A percentile compares a stretch with the other conserved stretches of the same genome.
Evolutionary conservation across 1,284 basidiomycete genomes (phyloP).

Genomic region (Irpex sp.): DNA sequence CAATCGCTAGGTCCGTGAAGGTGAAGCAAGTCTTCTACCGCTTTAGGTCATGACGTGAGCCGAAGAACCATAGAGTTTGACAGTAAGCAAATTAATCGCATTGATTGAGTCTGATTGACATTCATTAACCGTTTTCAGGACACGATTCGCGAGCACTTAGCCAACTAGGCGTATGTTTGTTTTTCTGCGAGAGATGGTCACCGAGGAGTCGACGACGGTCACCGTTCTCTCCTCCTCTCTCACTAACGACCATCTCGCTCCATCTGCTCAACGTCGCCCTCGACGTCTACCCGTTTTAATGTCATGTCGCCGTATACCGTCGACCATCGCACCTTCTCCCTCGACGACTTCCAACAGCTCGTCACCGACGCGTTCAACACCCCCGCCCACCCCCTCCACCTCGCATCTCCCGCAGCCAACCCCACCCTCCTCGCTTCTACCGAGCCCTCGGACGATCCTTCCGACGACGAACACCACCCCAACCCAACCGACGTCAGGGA

Average conservation of each 20-base stretch:
- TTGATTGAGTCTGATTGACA: neutral
- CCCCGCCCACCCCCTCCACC: neutral
- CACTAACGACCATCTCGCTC: neutral
- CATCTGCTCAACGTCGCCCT: neutral
- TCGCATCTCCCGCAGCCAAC: conserved; percentile 1
- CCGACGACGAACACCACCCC: conserved; percentile 6
- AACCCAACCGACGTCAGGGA: neutral
- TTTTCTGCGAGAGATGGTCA: neutral
- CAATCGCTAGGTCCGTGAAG: too few relatives aligned
- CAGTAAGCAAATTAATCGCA: neutral
- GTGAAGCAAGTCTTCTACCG: too few relatives aligned
- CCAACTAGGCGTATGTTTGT: neutral
- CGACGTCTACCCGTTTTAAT: neutral
- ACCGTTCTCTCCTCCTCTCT: neutral
- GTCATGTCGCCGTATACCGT: neutral
- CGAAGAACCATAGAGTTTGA: neutral
- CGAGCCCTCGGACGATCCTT: neutral
- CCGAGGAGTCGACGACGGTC: too few relatives aligned
- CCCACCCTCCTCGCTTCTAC: neutral
- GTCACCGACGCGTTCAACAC: conserved; percentile 9
- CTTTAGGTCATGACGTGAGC: neutral
- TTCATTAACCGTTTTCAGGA: neutral
- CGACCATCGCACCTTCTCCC: conserved; percentile 1
- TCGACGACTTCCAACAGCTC: conserved; percentile 12
- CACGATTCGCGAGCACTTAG: neutral